Base-by-base conservation (phyloP, 805 yeast genomes). In the Sugiyamaella marilandica region DNA sequence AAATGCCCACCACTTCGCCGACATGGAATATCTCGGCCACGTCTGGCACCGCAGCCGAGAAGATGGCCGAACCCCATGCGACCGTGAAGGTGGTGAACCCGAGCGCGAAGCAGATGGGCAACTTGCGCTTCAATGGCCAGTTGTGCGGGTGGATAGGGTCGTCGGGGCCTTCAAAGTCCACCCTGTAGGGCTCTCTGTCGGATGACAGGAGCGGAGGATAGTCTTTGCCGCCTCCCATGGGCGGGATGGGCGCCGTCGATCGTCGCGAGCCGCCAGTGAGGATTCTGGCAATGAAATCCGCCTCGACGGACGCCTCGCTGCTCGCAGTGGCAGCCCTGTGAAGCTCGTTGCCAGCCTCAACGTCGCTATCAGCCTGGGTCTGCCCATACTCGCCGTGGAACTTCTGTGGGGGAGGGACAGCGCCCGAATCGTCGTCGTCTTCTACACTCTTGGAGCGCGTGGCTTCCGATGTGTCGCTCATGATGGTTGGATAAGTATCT, bases 131-230 rank as follows among this genome's bases (percentile, higher is more conserved):
- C 21, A 70, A 13, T 0, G 84, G 65, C 90, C 91, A 88, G 66
- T 89, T 89, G 65, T 82, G 84, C 0, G 97, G 96, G 65, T 83
- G 88, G 9, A 68, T 53, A 1, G 95, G 95, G 65, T 90, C 97
- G 47, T 82, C 74, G 1, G 85, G 84, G 0, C 95, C 95, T 63
- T 86, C 85, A 62, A 76, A 87, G 2, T 84, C 76, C 7, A 89
- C 96, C 10, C 80, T 74, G 64, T 82, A 89, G 1, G 71, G 52
- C 4, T 52, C 57, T 33, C 57, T 35, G 35, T 58, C 56, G n/a
- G 46, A 41, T 5, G 32, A 32, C n/a, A 59, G 54, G 11, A 41
- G 29, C 2, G 62, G 61, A 1, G 61, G 61, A 43, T 47, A 58
- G 21, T 56, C 59, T 9, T 51, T 41, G 4, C 58, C 59, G n/a